A percentile compares a stretch with the other conserved stretches of the same genome.
Evolutionary conservation across 163 green algal genomes (phyloP).

Genomic region (Chlorella variabilis): DNA sequence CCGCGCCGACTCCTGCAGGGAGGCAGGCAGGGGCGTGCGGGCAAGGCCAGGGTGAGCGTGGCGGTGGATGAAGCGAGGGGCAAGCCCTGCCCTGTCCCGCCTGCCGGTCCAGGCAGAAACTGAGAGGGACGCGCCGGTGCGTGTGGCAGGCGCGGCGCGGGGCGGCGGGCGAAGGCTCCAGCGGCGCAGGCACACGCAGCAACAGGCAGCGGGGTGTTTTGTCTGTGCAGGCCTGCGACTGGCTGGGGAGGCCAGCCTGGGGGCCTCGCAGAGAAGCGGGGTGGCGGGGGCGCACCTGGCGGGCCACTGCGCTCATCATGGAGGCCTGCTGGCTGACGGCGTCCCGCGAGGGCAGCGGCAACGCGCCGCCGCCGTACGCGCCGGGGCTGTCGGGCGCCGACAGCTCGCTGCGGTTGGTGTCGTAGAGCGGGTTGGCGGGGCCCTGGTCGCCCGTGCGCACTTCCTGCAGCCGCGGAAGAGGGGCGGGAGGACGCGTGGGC

Average conservation of each 20-base stretch:
- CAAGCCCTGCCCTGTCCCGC: no score
- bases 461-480: background rate
- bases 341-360: background rate
- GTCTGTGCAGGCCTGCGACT: no score
- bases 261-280: no score
- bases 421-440: slow-evolving; percentile 45
- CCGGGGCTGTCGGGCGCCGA: slow-evolving; percentile 25
- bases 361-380: background rate
- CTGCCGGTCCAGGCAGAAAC: no score
- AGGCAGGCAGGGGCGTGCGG: background rate
- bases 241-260: no score
- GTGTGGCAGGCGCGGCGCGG: no score
- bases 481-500: background rate
- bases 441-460: background rate
- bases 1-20: slow-evolving; percentile 23
- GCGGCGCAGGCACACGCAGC: no score
- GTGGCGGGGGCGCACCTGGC: no score
- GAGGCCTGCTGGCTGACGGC: background rate
- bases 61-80: no score
- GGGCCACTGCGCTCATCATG: slow-evolving; percentile 4
- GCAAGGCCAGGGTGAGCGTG: no score
- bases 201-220: no score
- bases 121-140: background rate
- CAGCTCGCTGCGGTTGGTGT: slow-evolving; percentile 40
- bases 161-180: no score